These are phyloP conservation scores for Hansenula lynferdii DNA, from an alignment of 1,139 yeast species.

Conservation along the genomic window DNA sequence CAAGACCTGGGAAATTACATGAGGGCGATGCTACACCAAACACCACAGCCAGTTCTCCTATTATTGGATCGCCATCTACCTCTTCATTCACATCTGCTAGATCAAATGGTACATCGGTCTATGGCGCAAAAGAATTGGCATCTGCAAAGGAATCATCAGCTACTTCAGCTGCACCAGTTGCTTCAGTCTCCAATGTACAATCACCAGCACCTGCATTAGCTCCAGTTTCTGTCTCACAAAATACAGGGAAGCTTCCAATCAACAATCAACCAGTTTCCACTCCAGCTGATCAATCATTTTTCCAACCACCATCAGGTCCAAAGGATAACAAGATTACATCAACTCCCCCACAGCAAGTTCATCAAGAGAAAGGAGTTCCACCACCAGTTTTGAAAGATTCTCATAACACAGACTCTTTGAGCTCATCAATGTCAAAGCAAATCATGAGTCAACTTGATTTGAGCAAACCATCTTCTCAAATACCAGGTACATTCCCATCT, in stretches of 20 bases:
- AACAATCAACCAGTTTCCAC: background rate
- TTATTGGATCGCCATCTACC: background rate
- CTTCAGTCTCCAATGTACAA: too few species aligned
- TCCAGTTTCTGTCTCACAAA: too few species aligned
- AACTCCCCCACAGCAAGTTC: conserved; percentile 18
- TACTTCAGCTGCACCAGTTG: too few species aligned
- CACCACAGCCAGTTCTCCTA: background rate
- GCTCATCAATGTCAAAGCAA: conserved; percentile 3
- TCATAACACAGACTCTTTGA: conserved; percentile 15
- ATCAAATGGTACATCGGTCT: background rate
- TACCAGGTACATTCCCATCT: background rate
- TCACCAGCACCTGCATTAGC: too few species aligned
- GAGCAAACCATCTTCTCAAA: background rate
- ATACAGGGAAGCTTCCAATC: too few species aligned
- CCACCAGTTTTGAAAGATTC: conserved; percentile 16
- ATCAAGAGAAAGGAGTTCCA: conserved; percentile 8
- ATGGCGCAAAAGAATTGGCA: background rate
- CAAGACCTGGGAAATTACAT: background rate
- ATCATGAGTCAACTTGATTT: background rate
- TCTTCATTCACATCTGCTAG: background rate
- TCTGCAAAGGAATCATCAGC: background rate
- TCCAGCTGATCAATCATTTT: background rate
- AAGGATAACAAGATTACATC: conserved; percentile 12
- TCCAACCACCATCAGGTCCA: conserved; percentile 16
- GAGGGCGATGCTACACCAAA: conserved; percentile 1